A percentile compares a stretch with the other conserved stretches of the same genome.
Conservation (phyloP, 768 basidiomycete genomes). For the Rhodosporidiobolus odoratus region DNA sequence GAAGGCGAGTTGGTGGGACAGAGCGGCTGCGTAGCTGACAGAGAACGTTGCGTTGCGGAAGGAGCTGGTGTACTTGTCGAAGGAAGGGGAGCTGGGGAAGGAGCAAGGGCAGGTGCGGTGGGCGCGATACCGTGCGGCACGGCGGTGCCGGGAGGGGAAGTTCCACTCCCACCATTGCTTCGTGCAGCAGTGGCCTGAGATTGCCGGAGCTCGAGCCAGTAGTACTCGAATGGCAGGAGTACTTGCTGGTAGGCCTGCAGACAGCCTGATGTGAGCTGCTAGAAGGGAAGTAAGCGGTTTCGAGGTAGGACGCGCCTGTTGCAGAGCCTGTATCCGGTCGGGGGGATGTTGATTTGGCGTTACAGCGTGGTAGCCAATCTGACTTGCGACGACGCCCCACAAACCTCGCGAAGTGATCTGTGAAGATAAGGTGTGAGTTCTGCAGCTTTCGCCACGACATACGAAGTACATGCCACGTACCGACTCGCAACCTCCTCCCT, state of each 20-base stretch:
- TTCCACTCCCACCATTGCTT: background rate
- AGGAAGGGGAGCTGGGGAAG: background rate
- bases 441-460: too few relatives aligned
- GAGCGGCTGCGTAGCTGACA: background rate
- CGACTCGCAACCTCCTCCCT: slow-evolving; percentile 16
- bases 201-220: background rate
- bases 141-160: background rate
- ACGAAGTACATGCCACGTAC: background rate
- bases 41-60: too few relatives aligned
- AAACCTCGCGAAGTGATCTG: background rate
- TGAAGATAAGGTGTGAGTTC: too few relatives aligned
- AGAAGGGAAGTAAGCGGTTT: background rate
- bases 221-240: slow-evolving; percentile 27
- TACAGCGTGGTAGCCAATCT: slow-evolving; percentile 9
- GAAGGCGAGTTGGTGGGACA: background rate
- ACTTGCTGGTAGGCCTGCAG: slow-evolving; percentile 21
- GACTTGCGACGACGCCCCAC: slow-evolving; percentile 9
- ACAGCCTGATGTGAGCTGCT: background rate
- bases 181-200: background rate
- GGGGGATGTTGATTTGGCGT: background rate
- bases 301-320: background rate
- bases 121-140: too few relatives aligned
- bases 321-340: slow-evolving; percentile 5
- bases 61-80: too few relatives aligned
- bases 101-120: background rate